Evolutionary conservation across 257 asterid species (phyloP), one percentile per base, ranked within the genome.

Genomic region (Nicotiana tomentosiformis): DNA sequence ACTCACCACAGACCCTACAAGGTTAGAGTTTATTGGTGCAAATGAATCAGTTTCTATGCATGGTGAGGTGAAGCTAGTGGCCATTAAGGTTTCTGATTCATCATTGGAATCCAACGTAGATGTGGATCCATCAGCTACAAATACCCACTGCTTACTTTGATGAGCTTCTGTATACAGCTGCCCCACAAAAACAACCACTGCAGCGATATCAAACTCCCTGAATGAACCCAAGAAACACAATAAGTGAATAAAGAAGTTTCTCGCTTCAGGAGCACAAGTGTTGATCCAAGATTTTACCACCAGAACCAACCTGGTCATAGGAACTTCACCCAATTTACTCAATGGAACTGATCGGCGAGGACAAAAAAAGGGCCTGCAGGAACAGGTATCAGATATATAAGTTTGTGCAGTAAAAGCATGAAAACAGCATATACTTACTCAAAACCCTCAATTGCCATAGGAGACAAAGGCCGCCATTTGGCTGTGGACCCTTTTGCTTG

Each of bases 131-230:
- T 96, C 98, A 0, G 97, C 85, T 74, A 96, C 93, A 87, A 96
- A 94, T 77, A 93, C 94, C 99, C 99, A 93, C 84, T 96, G 99
- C 88, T 91, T 94, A 88, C 87, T 90, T 77, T 87, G 95, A 84
- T 81, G 88, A 81, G 93, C 93, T 51, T 89, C 90, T 78, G 80
- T 85, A 85, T 90, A 90, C 80, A 90, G 93, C 81, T 93, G 97
- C 80, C 98, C 98, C 84, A 93, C 97, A 46, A 91, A 90, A 69
- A 94, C 89, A 77, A 96, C 91, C 20, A 89, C 87, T 46, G 97
- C 99, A 62, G 95, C 98, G 76, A 92, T 90, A 85, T 96, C 99
- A 72, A 96, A 94, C 88, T 96, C 99, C 43, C 98, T 94, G 97
- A 49, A 46, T 49, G 82, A 81, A 89, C 32, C 66, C 85, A 83